Percentiles rank a stretch among this genome's conserved stretches.
These are phyloP conservation scores for Ceratocystiopsis brevicomis DNA, from an alignment of 2,329 filamentous ascomycete species.

Conservation along the genomic window DNA sequence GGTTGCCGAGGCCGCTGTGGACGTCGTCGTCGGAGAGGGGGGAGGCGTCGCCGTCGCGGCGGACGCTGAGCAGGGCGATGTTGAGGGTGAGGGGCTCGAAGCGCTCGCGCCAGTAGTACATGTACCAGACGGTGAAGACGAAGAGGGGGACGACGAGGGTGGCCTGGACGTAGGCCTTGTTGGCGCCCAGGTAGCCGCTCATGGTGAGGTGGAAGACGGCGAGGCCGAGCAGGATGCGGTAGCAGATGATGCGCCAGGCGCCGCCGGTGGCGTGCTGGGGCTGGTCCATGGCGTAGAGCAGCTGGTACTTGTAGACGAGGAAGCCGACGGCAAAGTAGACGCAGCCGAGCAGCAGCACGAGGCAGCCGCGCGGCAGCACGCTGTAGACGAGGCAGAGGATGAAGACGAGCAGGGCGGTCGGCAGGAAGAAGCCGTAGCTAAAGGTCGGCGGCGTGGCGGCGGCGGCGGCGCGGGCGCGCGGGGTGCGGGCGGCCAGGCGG, in stretches of 20 bases:
- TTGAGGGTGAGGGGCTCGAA: conserved; percentile 84
- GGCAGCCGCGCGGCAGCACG: conserved; percentile 59
- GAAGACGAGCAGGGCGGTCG: conserved; percentile 79
- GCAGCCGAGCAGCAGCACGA: conserved; percentile 64
- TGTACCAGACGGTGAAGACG: conserved; percentile 72
- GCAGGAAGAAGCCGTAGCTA: conserved; percentile 90
- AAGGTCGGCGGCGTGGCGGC: conserved; percentile 63
- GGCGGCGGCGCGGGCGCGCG: conserved; percentile 53
- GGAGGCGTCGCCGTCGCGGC: conserved; percentile 36
- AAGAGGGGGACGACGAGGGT: conserved; percentile 59
- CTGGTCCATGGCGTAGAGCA: conserved; percentile 96
- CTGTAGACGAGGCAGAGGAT: conserved; percentile 94
- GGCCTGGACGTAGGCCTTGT: conserved; percentile 53
- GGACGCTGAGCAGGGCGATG: conserved; percentile 77
- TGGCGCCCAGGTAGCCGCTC: conserved; percentile 64
- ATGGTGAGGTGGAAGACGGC: conserved; percentile 83
- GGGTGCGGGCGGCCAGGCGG: conserved; percentile 62
- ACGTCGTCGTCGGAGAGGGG: conserved; percentile 22
- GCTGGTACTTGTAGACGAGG: conserved; percentile 91
- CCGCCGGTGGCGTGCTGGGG: conserved; percentile 82
- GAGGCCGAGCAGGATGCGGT: conserved; percentile 70
- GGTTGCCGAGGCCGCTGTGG: conserved; percentile 18
- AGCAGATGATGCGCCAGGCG: conserved; percentile 93
- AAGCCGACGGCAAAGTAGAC: conserved; percentile 70
- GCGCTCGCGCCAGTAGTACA: conserved; percentile 57